Percentiles rank a stretch among this genome's conserved stretches.
Conservation (phyloP, 2,329 filamentous ascomycete genomes). For the Albifimbria verrucaria region DNA sequence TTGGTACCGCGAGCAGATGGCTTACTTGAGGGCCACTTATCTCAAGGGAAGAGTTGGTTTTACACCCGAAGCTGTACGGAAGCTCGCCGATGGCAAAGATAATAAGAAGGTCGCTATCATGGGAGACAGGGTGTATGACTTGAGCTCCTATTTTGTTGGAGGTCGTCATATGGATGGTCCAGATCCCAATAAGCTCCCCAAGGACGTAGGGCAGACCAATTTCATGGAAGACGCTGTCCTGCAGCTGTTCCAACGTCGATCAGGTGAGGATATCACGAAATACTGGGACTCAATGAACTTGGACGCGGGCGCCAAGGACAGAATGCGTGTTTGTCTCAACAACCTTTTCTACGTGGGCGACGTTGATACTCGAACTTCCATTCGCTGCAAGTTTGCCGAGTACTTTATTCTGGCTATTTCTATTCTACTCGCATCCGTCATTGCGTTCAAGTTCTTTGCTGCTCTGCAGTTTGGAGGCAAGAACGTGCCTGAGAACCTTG, state of each 20-base stretch:
- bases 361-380: slow-evolving; percentile 84
- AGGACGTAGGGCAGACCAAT: slow-evolving; percentile 53
- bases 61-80: slow-evolving; percentile 71
- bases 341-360: slow-evolving; percentile 94
- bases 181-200: slow-evolving; percentile 45
- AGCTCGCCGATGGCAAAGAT: slow-evolving; percentile 60
- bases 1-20: slow-evolving; percentile 91
- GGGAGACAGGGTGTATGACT: slow-evolving; percentile 77
- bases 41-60: slow-evolving; percentile 88
- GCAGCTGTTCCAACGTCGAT: slow-evolving; percentile 69
- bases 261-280: slow-evolving; percentile 79
- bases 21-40: slow-evolving; percentile 71
- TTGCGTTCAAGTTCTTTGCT: slow-evolving; percentile 94
- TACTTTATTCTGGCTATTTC: slow-evolving; percentile 89
- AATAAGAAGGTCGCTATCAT: slow-evolving; percentile 73
- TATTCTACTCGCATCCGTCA: slow-evolving; percentile 73
- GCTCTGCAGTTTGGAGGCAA: slow-evolving; percentile 91
- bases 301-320: slow-evolving; percentile 49
- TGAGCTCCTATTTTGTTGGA: slow-evolving; percentile 77
- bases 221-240: slow-evolving; percentile 81
- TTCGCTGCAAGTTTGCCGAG: slow-evolving; percentile 79
- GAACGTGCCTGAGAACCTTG: slow-evolving; percentile 89
- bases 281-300: slow-evolving; percentile 73
- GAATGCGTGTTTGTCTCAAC: slow-evolving; percentile 82
- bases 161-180: slow-evolving; percentile 64